Evolutionary conservation across 441 rosid species (phyloP), one percentile per base, ranked within the genome.

Genomic region (Manihot esculenta): DNA sequence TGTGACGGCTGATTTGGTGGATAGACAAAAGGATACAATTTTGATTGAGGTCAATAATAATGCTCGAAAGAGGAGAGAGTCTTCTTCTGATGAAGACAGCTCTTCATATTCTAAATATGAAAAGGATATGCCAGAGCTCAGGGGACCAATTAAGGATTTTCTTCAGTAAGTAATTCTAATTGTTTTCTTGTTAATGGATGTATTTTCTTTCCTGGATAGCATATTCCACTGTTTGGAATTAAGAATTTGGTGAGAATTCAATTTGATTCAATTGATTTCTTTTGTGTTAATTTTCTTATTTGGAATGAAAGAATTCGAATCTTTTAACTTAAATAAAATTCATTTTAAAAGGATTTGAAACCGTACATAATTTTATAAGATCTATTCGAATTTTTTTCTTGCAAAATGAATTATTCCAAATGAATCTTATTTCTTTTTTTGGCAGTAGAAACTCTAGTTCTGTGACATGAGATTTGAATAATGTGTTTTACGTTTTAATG

Each of bases 51-150:
- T 73, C 64, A 84, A 77, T 76, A 64, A 83, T 70, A 83, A 80
- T 79, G 75, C 77, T 77, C 79, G 66, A 69, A 92, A 76, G 82
- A 80, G 73, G 79, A 85, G 76, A 76, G 87, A 77, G 68, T 81
- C 84, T 68, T 87, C 84, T 75, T 80, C 85, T 8, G 92, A 87
- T 72, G 96, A 87, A 71, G 92, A 84, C 70, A 80, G 77, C 75
- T 81, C 77, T 76, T 78, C 90, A 51, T 95, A 83, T 77, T 84
- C 84, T 35, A 96, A 93, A 82, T 91, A 87, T 68, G 96, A 89
- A 60, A 93, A 90, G 78, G 91, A 89, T 80, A 83, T 71, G 66
- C 89, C 98, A 23, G 99, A 91, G 83, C 79, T 81, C 45, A 89
- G 83, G 84, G 99, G 94, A 66, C 87, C 86, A 59, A 89, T 96